Base-by-base conservation (phyloP, 257 asterid genomes). In the Forsythia suspensa region DNA sequence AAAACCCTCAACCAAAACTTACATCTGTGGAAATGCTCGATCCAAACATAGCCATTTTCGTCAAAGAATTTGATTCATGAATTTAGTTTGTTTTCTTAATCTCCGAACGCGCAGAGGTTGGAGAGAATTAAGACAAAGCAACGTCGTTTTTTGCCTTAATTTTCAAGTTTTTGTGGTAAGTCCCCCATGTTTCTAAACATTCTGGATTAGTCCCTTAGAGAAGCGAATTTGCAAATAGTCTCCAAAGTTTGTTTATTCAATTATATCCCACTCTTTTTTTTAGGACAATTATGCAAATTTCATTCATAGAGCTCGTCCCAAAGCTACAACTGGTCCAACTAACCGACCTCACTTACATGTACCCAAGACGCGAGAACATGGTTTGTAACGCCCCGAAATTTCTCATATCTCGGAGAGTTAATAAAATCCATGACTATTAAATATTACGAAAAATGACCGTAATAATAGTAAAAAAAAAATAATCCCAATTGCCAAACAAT, bases 11-110 rank as follows among this genome's bases (percentile, higher is more conserved):
- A 59, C 38, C 70, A 7, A 80, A 74, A 24, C 43, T 63, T 80
- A 88, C 91, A 75, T 88, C 86, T 74, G 81, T 2, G 48, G 84
- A 8, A 70, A 84, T 51, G 84, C 3, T 76, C 80, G 88, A 86
- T 72, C 87, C 90, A 21, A 88, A 61, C 34, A 86, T 0, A 36
- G 82, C 85, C 91, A 88, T 86, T 46, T 29, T n/a, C 81, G 39
- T 70, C 74, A 8, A 74, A 65, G 38, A 63, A 63, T 63, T 63
- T 63, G 39, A 21, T 63, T 24, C 39, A 3, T 7, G 70, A 24
- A 18, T 39, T 76, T 77, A 21, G 73, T 42, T 46, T 4, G 39
- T 74, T 8, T 48, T 70, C 39, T n/a, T 66, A 41, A 68, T 18
- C 24, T 9, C 18, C 42, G 36, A 61, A 36, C 46, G 39, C 40